Evolutionary conservation across 306 rosid genomes (phyloP), one percentile per base, ranked within the genome.

Genomic region (Quercus wislizeni): DNA sequence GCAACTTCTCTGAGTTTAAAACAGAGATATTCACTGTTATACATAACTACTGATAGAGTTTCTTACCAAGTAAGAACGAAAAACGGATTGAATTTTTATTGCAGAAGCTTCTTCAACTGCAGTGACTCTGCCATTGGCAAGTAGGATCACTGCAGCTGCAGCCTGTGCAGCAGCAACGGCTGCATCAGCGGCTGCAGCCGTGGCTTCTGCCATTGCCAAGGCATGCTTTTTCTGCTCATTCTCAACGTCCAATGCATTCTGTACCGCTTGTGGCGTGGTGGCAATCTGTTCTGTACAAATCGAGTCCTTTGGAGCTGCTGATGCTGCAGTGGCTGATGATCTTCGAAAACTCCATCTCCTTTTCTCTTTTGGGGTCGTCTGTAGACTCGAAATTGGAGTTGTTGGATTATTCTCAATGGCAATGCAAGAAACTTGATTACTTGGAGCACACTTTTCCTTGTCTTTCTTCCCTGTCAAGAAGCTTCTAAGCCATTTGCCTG

Each of bases 261-360:
- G 86, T 5, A 49, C 73, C 3, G 79, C 75, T n/a, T 77, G 77
- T 2, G 90, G 80, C 17, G 80, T 82, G 21, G 58, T 27, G 75
- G 74, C 81, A 72, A 72, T 75, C 28, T 83, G 5, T 56, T 90
- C 93, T 5, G 41, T 68, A 52, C 69, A 74, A 43, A 69, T 87
- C 54, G 69, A 71, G 55, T 87, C 98, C 86, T 75, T 91, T 14
- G 93, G 31, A 23, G 80, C 43, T 13, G 90, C 64, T 12, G 46
- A 41, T 41, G 54, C 54, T 3, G 93, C 59, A 31, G 97, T 4
- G 65, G 92, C 91, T 2, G 97, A 90, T 64, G 97, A 88, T 86
- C 99, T 87, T 77, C 97, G 84, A 67, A 94, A 92, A 78, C 99
- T 92, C 99, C 97, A 92, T 73, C 99, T 83, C 81, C 73, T 85